Percentiles rank a stretch among this genome's conserved stretches.
Evolutionary conservation across 768 basidiomycete species (phyloP).

Genomic region (Kwoniella dendrophila): DNA sequence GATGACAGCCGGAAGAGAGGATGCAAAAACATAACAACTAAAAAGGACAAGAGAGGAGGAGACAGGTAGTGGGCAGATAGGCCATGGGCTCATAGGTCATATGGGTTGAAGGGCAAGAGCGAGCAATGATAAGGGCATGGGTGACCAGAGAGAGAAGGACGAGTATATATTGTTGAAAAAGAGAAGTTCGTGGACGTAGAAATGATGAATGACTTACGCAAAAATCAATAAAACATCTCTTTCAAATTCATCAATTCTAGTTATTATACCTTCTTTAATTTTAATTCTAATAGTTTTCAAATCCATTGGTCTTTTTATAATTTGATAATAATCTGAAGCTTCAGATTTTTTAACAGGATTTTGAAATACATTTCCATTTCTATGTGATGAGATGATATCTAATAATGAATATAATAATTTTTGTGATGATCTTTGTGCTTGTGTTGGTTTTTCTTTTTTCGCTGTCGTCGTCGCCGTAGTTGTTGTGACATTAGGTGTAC

Average conservation of each 20-base stretch:
- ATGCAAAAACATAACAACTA: not conserved
- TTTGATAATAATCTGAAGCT: slow-evolving; percentile 87
- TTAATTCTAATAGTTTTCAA: slow-evolving; percentile 86
- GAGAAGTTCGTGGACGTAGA: too few species aligned
- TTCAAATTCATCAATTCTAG: slow-evolving; percentile 81
- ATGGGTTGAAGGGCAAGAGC: too few species aligned
- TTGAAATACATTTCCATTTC: slow-evolving; percentile 86
- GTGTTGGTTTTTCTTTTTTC: slow-evolving; percentile 11
- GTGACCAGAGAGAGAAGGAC: too few species aligned
- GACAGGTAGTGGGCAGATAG: too few species aligned
- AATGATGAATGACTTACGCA: slow-evolving; percentile 58
- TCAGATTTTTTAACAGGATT: slow-evolving; percentile 85
- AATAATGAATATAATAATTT: slow-evolving; percentile 79
- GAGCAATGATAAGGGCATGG: too few species aligned
- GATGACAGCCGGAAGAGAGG: not conserved
- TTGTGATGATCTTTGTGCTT: slow-evolving; percentile 61
- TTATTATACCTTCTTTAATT: slow-evolving; percentile 79
- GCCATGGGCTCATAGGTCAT: too few species aligned
- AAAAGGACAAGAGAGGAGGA: not conserved
- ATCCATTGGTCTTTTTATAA: slow-evolving; percentile 94
- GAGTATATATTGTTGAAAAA: too few species aligned
- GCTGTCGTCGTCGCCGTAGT: slow-evolving; percentile 2
- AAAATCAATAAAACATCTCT: slow-evolving; percentile 91
- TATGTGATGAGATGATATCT: slow-evolving; percentile 77
- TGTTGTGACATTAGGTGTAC: slow-evolving; percentile 12